phyloP scores from a whole-genome alignment of 352 stramenopile genomes.

The Phytopythium oedochilum region DNA sequence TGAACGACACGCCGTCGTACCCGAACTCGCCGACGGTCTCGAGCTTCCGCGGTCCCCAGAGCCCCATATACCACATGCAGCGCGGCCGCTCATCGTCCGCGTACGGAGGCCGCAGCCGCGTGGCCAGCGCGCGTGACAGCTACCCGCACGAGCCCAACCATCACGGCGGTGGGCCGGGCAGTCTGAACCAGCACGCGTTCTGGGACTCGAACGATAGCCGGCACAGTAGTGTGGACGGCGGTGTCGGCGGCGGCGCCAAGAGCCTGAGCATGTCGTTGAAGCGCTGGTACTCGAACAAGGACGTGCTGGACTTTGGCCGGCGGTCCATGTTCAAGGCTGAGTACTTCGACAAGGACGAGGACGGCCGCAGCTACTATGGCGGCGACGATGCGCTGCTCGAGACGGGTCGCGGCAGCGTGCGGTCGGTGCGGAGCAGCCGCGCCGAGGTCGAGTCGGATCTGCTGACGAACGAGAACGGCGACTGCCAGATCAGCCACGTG shows the following conservation, averaged over 20 bases:
- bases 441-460: slow-evolving; percentile 22
- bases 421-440: slow-evolving; percentile 25
- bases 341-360: slow-evolving; percentile 65
- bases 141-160: neutral
- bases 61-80: slow-evolving; percentile 25
- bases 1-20: slow-evolving; percentile 42
- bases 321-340: slow-evolving; percentile 78
- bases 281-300: slow-evolving; percentile 72
- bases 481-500: slow-evolving; percentile 81
- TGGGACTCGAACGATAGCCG: slow-evolving; percentile 28
- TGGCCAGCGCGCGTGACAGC: slow-evolving; percentile 25
- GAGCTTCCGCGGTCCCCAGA: slow-evolving; percentile 48
- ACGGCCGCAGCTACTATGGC: slow-evolving; percentile 22
- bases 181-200: slow-evolving; percentile 8
- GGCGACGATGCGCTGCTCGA: slow-evolving; percentile 64
- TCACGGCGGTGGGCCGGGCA: neutral
- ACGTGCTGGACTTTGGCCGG: slow-evolving; percentile 58
- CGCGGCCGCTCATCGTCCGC: slow-evolving; percentile 2
- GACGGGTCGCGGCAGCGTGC: slow-evolving; percentile 34
- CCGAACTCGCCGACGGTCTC: slow-evolving; percentile 59
- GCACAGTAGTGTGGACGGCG: slow-evolving; percentile 39
- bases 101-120: slow-evolving; percentile 12
- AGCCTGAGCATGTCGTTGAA: slow-evolving; percentile 58
- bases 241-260: slow-evolving; percentile 19
- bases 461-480: slow-evolving; percentile 45